phyloP scores from a whole-genome alignment of 2,329 filamentous ascomycete genomes.

The Phaeosphaeria sp. region DNA sequence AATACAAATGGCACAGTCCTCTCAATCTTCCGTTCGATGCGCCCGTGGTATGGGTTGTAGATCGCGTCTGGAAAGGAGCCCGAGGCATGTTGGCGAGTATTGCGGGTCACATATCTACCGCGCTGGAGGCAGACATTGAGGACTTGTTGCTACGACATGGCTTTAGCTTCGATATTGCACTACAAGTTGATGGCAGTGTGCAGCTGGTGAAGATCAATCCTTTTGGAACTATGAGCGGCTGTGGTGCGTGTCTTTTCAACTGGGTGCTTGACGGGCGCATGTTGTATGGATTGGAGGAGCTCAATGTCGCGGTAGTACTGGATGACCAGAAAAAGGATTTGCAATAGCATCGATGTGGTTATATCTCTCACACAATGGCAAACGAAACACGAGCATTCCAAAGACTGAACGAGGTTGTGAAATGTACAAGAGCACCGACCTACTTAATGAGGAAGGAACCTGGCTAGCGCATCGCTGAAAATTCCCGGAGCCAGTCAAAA shows the following conservation, averaged over 20 bases:
- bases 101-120: not conserved
- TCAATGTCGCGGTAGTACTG: slow-evolving; percentile 8
- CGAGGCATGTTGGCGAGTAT: not conserved
- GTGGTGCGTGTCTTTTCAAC: slow-evolving; percentile 57
- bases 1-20: slow-evolving; percentile 17
- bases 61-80: not conserved
- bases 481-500: not conserved
- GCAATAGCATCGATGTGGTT: no score
- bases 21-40: slow-evolving; percentile 7
- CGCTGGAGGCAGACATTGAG: no score
- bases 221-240: slow-evolving; percentile 54
- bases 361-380: no score
- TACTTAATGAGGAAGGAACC: no score
- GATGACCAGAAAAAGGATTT: not conserved
- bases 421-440: no score
- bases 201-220: slow-evolving; percentile 56
- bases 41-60: not conserved
- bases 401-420: no score
- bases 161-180: slow-evolving; percentile 52
- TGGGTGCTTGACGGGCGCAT: slow-evolving; percentile 50
- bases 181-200: slow-evolving; percentile 33
- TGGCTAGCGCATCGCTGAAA: no score
- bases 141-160: no score
- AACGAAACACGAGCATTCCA: no score
- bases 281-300: slow-evolving; percentile 46